phyloP scores from a whole-genome alignment of 257 asterid species.

The Forsythia viridissima region DNA sequence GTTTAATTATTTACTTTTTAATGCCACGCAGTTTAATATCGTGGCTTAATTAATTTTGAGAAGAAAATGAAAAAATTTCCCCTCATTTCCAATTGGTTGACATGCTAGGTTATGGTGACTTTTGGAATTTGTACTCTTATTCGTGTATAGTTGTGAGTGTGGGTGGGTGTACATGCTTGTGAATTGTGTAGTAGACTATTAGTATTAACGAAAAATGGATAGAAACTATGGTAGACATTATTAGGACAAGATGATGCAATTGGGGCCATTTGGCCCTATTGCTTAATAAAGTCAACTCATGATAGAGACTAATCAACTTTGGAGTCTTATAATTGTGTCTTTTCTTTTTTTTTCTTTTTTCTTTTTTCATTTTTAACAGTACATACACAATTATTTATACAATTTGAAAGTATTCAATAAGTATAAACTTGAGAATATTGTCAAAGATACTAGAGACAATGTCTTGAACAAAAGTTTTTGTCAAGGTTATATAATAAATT shows the following conservation, averaged over 20 bases:
- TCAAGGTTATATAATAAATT: neutral
- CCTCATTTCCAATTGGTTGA: no score
- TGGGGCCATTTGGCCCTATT: neutral
- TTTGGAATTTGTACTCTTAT: no score
- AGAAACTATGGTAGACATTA: neutral
- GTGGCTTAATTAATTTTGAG: no score
- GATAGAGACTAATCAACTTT: neutral
- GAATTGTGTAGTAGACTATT: no score
- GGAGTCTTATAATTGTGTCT: neutral
- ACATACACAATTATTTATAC: neutral
- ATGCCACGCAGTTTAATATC: no score
- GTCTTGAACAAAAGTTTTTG: neutral
- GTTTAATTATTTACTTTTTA: neutral
- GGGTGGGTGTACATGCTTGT: no score
- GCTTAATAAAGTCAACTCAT: neutral
- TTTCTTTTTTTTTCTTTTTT: neutral
- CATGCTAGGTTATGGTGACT: no score
- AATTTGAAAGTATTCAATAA: neutral
- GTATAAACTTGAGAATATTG: neutral
- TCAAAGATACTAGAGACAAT: neutral
- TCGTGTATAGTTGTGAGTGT: no score
- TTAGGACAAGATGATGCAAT: neutral
- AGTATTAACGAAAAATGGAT: neutral
- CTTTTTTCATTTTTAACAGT: neutral
- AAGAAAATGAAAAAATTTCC: no score